A percentile compares a stretch with the other conserved stretches of the same genome.
phyloP scores from a whole-genome alignment of 148 eudicot species.

The Rhododendron simsii region DNA sequence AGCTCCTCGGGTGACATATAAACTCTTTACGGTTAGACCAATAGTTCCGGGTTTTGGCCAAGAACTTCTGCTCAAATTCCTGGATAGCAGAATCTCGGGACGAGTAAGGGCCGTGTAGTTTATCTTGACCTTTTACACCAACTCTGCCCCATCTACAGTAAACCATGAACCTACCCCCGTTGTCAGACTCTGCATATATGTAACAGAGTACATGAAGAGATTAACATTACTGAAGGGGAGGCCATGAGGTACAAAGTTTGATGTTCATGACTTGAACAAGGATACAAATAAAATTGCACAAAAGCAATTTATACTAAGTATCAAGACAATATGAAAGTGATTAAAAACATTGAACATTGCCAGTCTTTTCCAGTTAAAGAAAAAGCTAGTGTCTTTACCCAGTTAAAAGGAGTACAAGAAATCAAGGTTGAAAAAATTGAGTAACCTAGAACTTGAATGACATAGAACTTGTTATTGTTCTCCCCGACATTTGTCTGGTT shows the following conservation, averaged over 20 bases:
- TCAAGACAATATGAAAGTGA: not conserved
- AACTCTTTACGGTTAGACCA: slow-evolving; percentile 70
- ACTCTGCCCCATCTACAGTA: slow-evolving; percentile 98
- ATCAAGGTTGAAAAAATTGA: not conserved
- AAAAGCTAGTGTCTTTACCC: not conserved
- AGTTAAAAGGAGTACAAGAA: not conserved
- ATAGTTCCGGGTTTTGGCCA: slow-evolving; percentile 64
- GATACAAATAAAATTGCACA: not conserved
- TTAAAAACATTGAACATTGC: not conserved
- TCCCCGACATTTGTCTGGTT: slow-evolving; percentile 97
- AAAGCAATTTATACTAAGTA: not conserved
- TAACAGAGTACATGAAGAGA: not conserved
- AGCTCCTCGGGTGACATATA: slow-evolving; percentile 58
- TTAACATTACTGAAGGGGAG: not conserved
- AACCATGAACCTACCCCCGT: slow-evolving; percentile 64
- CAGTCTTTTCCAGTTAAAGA: not conserved
- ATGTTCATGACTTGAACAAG: not conserved
- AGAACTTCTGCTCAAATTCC: slow-evolving; percentile 48
- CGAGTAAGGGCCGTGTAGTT: slow-evolving; percentile 76
- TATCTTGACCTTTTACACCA: slow-evolving; percentile 91
- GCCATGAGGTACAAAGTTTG: not conserved
- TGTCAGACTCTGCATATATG: slow-evolving; percentile 73
- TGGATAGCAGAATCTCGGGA: slow-evolving; percentile 44
- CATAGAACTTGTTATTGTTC: slow-evolving; percentile 91
- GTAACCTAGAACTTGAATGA: slow-evolving; percentile 80